Evolutionary conservation across 2,329 filamentous ascomycete species (phyloP), one percentile per base, ranked within the genome.

Genomic region (Harringtonia lauricola): DNA sequence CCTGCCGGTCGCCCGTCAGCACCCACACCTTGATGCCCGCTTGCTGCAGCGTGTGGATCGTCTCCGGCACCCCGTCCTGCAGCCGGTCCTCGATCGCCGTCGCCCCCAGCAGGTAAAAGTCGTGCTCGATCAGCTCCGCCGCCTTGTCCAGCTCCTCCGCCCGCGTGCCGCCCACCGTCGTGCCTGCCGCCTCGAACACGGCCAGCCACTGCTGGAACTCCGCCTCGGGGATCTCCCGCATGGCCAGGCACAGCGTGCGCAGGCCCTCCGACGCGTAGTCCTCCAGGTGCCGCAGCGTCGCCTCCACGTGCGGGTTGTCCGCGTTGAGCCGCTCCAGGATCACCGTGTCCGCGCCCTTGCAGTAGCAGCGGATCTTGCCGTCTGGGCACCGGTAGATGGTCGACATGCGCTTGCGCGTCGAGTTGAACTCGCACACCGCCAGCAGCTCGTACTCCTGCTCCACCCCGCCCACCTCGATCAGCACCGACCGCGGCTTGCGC

Each of bases 1-100:
- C 92, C 64, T 98, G 94, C 55, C 92, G 79, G 68, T 98, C 92
- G 55, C 92, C 92, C 33, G 92, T 98, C 62, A 98, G 65, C 18
- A 98, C 92, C 92, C 92, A 98, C 44, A 98, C 83, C 65, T 98
- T 98, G 71, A 98, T 96, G 42, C 89, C 90, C 21, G 94, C 92
- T 51, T 89, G 86, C 62, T 98, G 94, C 24, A 98, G 71, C 0
- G 92, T 98, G 61, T 95, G 88, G 46, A 98, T 98, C 0, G 92
- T 98, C 62, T 98, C 92, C 2, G 92, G 92, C 15, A 98, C 92
- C 43, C 94, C 92, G 54, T 98, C 94, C 62, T 98, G 92, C 28
- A 98, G 74, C 50, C 86, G 83, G 70, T 98, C 92, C 63, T 98
- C 92, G 52, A 98, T 98, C 43, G 92, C 92, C 19, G 92, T 98